A percentile compares a stretch with the other conserved stretches of the same genome.
Conservation (phyloP, 352 stramenopile genomes). For the Globisporangium takayamanum region DNA sequence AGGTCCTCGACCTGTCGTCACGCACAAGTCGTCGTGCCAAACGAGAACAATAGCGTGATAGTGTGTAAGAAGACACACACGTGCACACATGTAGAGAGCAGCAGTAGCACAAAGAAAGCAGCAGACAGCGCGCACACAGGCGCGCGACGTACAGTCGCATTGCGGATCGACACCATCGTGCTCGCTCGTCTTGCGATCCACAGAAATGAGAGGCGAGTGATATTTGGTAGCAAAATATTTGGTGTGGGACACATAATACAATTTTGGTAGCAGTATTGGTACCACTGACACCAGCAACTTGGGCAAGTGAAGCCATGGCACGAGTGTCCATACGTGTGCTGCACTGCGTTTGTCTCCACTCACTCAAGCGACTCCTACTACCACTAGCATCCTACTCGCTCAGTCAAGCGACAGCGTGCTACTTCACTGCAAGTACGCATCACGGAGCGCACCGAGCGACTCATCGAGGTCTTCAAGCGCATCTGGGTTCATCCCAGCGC, state of each 20-base stretch:
- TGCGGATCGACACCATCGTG: slow-evolving; percentile 93
- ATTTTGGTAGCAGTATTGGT: too few species aligned
- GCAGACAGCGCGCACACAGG: not conserved
- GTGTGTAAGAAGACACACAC: too few species aligned
- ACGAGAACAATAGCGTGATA: not conserved
- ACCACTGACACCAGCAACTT: too few species aligned
- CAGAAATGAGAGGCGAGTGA: not conserved
- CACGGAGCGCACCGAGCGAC: slow-evolving; percentile 30
- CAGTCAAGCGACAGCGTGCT: not conserved
- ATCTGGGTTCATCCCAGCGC: slow-evolving; percentile 67
- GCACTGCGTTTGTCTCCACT: too few species aligned
- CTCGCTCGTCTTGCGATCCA: slow-evolving; percentile 9
- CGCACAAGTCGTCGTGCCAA: not conserved
- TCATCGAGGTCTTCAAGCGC: slow-evolving; percentile 53
- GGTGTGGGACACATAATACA: too few species aligned
- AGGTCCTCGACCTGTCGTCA: slow-evolving; percentile 88
- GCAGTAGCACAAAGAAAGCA: too few species aligned
- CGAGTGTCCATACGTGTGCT: too few species aligned
- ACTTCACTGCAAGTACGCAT: slow-evolving; percentile 31
- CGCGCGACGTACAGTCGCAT: slow-evolving; percentile 74
- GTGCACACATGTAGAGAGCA: too few species aligned
- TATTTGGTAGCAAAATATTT: too few species aligned
- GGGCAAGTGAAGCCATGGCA: too few species aligned
- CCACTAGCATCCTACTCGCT: not conserved
- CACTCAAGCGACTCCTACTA: not conserved